Evolutionary conservation across 2,329 filamentous ascomycete species (phyloP).

Genomic region (Penicillium rolfsii): DNA sequence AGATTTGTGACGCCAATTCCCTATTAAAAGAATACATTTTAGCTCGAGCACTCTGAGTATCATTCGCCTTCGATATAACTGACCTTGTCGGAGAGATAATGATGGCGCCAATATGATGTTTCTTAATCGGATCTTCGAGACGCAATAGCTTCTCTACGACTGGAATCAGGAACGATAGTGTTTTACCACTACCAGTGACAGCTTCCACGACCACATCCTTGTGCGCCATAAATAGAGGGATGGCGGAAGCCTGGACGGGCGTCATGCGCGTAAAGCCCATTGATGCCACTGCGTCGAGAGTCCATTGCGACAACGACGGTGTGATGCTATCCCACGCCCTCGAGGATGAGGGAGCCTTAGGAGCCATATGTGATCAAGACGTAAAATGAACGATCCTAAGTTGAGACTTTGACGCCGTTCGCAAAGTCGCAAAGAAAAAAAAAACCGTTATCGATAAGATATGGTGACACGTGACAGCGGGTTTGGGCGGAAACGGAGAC

Average conservation of each 20-base stretch:
- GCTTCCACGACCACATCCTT: constrained; percentile 94
- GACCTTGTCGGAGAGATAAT: constrained; percentile 82
- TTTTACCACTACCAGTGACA: constrained; percentile 90
- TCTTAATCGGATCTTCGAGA: constrained; percentile 79
- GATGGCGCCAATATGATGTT: constrained; percentile 86
- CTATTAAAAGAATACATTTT: constrained; percentile 45
- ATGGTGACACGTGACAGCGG: constrained; percentile 33
- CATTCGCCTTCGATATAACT: constrained; percentile 8
- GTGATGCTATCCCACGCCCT: constrained; percentile 70
- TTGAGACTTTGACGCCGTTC: not conserved
- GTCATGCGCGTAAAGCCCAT: constrained; percentile 90
- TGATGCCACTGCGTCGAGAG: constrained; percentile 77
- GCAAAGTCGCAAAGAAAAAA: constrained; percentile 21
- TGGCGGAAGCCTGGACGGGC: constrained; percentile 89
- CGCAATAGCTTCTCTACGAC: constrained; percentile 80
- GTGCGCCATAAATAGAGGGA: constrained; percentile 84
- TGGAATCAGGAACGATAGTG: constrained; percentile 81
- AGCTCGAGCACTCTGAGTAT: not conserved
- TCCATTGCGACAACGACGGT: constrained; percentile 77
- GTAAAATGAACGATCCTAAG: not conserved
- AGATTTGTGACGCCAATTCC: constrained; percentile 89
- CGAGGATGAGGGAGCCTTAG: constrained; percentile 53
- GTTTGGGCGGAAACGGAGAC: constrained; percentile 22
- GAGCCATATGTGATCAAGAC: constrained; percentile 31
- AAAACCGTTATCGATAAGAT: constrained; percentile 40